Base-by-base conservation (phyloP, 192 early-diverging fungal genomes). In the Lunasporangiospora selenospora region DNA sequence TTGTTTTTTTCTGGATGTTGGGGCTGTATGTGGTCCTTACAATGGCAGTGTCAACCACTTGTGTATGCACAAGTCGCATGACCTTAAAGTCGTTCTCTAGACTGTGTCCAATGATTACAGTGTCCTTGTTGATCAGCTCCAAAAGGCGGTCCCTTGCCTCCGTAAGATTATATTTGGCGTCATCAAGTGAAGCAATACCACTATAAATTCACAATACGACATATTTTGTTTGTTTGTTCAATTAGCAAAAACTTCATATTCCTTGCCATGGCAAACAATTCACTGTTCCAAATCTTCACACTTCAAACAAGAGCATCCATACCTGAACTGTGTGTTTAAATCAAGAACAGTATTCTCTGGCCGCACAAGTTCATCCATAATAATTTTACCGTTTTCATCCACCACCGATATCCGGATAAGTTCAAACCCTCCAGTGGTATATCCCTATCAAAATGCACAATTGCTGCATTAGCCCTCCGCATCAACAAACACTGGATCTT, bases 351-450 rank as follows among this genome's bases (percentile, higher is more conserved):
- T 67, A 57, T 77, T 66, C 8, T 55, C 45, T 0, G 89, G 83
- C 24, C 76, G 75, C 2, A 87, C 83, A 1, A 89, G 65, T 58
- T 89, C 86, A 76, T 89, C 89, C 45, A 90, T 18, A 9, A 90
- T 37, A 2, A 62, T 45, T 8, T 81, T 75, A 15, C 79, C 79
- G 7, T 62, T n/a, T 30, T 73, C 58, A 36, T 81, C 81, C 8
- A 89, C 52, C 11, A 83, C 83, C 1, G 85, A 85, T 9, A 90
- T 52, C 31, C 89, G 75, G 18, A 85, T 85, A 55, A 89, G 53
- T 48, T 91, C 89, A 75, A 90, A 85, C 4, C 89, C 89, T 2
- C 70, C 80, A 11, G 79, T 81, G 3, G 89, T 91, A 52, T 91
- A 91, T 8, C 84, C 80, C 85, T 86, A 38, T 6, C 9, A 46